These are phyloP conservation scores for Psilocybe cyanescens DNA, from an alignment of 768 basidiomycete genomes.

Conservation along the genomic window DNA sequence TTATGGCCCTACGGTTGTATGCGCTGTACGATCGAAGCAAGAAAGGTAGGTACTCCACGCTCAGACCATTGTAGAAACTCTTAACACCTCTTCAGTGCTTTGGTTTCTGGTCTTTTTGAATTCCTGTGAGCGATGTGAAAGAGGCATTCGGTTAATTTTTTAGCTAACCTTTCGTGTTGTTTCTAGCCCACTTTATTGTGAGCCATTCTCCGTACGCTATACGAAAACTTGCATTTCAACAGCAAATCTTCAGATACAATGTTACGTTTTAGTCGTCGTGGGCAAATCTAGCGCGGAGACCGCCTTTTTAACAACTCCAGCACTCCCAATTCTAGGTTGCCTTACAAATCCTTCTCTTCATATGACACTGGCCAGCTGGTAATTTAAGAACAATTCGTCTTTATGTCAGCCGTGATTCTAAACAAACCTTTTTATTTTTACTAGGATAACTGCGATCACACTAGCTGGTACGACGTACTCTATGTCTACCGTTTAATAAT, in stretches of 20 bases:
- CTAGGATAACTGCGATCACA: not conserved
- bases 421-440: not conserved
- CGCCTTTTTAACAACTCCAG: not conserved
- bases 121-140: not conserved
- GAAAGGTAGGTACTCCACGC: not conserved
- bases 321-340: not conserved
- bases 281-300: not conserved
- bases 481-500: no score
- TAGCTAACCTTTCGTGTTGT: not conserved
- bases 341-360: not conserved
- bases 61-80: not conserved
- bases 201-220: not conserved
- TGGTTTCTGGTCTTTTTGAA: conserved; percentile 1
- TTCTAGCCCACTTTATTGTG: not conserved
- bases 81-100: not conserved
- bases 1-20: not conserved
- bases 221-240: not conserved
- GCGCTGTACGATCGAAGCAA: conserved; percentile 1
- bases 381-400: not conserved
- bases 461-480: not conserved
- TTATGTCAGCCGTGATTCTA: not conserved
- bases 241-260: not conserved
- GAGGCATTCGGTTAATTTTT: not conserved
- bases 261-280: not conserved
- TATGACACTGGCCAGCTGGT: not conserved